Evolutionary conservation across 1,139 yeast genomes (phyloP).

Genomic region (Chernovozyma aurita): DNA sequence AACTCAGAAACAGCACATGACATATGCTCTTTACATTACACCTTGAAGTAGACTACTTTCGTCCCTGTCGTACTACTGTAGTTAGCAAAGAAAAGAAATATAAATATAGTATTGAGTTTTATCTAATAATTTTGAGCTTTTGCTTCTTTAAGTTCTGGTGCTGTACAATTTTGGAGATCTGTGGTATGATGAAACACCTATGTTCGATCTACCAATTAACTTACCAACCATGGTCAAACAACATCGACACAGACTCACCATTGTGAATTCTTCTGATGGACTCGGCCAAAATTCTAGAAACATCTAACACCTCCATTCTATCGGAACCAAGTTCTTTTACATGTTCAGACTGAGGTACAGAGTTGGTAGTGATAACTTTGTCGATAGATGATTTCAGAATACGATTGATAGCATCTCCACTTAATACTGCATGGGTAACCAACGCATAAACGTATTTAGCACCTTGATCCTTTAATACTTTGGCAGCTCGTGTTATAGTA

Average conservation of each 20-base stretch:
- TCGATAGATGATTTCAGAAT: constrained; percentile 70
- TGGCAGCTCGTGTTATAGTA: constrained; percentile 90
- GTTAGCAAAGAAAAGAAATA: too few species aligned
- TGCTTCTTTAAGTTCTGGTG: too few species aligned
- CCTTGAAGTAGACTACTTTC: too few species aligned
- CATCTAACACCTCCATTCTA: constrained; percentile 78
- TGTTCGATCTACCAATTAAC: too few species aligned
- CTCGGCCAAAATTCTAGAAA: constrained; percentile 84
- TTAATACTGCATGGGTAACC: constrained; percentile 88
- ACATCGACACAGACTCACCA: constrained; percentile 92
- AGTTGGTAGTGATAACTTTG: constrained; percentile 84
- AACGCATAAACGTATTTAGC: constrained; percentile 83
- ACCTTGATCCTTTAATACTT: constrained; percentile 86
- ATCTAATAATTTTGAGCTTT: too few species aligned
- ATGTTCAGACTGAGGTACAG: constrained; percentile 78
- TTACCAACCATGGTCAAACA: constrained; percentile 83
- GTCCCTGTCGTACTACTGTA: too few species aligned
- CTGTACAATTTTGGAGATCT: too few species aligned
- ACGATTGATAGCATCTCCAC: constrained; percentile 84
- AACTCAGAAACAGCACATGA: too few species aligned
- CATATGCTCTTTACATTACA: too few species aligned
- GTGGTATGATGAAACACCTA: too few species aligned
- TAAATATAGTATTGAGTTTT: too few species aligned
- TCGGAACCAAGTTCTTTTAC: constrained; percentile 47
- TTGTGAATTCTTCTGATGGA: constrained; percentile 94